phyloP scores from a whole-genome alignment of 495 filamentous ascomycete genomes.

The Penicillium odoratum region DNA sequence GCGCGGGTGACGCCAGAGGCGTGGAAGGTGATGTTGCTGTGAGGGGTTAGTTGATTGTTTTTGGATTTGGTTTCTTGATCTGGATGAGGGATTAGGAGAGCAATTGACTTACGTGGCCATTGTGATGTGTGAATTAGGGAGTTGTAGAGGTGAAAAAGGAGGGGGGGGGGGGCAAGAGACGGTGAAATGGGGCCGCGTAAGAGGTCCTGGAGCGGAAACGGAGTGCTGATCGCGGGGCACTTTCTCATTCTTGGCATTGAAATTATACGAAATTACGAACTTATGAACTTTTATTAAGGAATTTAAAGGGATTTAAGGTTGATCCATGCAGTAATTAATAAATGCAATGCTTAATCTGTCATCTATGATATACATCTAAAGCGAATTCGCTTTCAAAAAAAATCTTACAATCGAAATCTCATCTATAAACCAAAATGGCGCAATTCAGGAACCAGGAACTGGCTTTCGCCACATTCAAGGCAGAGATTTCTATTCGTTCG shows the following conservation, averaged over 20 bases:
- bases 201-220: conserved; percentile 18
- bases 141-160: conserved; percentile 12
- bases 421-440: background rate
- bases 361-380: conserved; percentile 7
- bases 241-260: conserved; percentile 3
- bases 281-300: background rate
- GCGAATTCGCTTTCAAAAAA: background rate
- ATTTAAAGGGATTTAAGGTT: background rate
- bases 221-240: conserved; percentile 22
- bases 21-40: conserved; percentile 98
- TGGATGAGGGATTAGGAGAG: background rate
- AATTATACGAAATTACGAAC: background rate
- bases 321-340: background rate
- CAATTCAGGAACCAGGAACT: conserved; percentile 27
- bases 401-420: background rate
- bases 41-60: conserved; percentile 10
- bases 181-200: conserved; percentile 19
- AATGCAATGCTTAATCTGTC: background rate
- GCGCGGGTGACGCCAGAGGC: conserved; percentile 77
- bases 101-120: conserved; percentile 48
- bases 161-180: conserved; percentile 9
- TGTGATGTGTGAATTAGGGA: conserved; percentile 25
- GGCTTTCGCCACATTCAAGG: conserved; percentile 3
- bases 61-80: conserved; percentile 6
- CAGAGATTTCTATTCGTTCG: conserved; percentile 22